Conservation (phyloP, 768 basidiomycete species). For the Lactarius trivialis region DNA sequence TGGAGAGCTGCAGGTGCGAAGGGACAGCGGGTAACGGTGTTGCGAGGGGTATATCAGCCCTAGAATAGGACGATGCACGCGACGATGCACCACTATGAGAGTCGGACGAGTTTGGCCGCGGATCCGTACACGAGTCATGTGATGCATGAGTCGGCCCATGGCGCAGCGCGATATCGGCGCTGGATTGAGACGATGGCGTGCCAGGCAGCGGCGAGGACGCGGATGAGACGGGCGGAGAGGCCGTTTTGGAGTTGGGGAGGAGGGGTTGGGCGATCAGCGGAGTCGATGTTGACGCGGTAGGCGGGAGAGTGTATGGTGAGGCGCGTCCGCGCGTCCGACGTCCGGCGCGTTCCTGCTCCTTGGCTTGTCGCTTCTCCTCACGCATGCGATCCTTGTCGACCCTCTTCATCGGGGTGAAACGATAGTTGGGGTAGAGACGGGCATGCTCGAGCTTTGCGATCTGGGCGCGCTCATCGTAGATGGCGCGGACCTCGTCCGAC, state of each 20-base stretch:
- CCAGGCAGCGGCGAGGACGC: neutral
- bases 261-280: neutral
- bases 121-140: conserved; percentile 1
- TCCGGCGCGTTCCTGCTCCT: conserved; percentile 16
- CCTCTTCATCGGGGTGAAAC: conserved; percentile 21
- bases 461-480: conserved; percentile 18
- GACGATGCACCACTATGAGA: neutral
- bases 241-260: neutral
- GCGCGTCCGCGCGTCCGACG: conserved; percentile 1
- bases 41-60: neutral
- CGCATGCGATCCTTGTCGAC: conserved; percentile 20
- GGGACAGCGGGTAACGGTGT: neutral
- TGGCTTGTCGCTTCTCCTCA: conserved; percentile 15
- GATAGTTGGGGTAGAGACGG: conserved; percentile 19
- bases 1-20: neutral
- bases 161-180: neutral
- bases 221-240: conserved; percentile 2
- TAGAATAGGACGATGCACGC: neutral
- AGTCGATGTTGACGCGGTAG: neutral
- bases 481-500: conserved; percentile 28
- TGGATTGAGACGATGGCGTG: neutral
- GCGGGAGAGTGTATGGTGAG: conserved; percentile 11
- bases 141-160: neutral
- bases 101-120: neutral
- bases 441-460: conserved; percentile 20